Base-by-base conservation (phyloP, 805 yeast species). In the Wickerhamomyces strasburgensis region DNA sequence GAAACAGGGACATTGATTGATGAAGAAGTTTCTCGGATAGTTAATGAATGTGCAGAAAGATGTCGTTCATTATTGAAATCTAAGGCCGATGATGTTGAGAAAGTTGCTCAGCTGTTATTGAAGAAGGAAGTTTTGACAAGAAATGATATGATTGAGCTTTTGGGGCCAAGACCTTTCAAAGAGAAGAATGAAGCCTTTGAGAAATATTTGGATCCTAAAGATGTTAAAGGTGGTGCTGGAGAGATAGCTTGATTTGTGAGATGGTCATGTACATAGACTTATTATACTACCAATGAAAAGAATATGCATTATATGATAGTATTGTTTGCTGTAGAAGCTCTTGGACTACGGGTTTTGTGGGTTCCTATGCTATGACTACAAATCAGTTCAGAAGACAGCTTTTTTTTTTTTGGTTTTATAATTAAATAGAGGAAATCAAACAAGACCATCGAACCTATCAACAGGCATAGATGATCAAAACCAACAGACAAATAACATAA, bases 111-210 rank as follows among this genome's bases (percentile, higher is more conserved):
- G 58, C 87, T 86, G 51, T 68, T 93, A 44, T 72, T 90, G 53
- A 63, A 71, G 38, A 88, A 90, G 60, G 99, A 93, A 61, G 95
- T 87, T 13, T 72, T 93, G 19, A 86, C 96, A 4, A 77, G 98
- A 60, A 94, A 86, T 51, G 98, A 93, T 56, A 87, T 93, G 94
- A 79, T 89, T 40, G 71, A 84, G 36, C 58, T 93, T 36, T 64
- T 93, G 33, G 99, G 99, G 10, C 83, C 83, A 58, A 74, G 99
- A 44, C 96, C 96, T 10, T 93, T 83, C 71, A 82, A 85, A 16
- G 96, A 88, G 57, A 80, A 75, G 46, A 88, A 86, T 54, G 96
- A 86, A 50, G 96, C 95, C 5, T 87, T 88, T 61, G 87, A 85
- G 61, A 83, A 84, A 61, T 82, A 83, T 49, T 63, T 76, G 38